Conservation (phyloP, 805 yeast genomes). For the Dipodascus albidus region DNA sequence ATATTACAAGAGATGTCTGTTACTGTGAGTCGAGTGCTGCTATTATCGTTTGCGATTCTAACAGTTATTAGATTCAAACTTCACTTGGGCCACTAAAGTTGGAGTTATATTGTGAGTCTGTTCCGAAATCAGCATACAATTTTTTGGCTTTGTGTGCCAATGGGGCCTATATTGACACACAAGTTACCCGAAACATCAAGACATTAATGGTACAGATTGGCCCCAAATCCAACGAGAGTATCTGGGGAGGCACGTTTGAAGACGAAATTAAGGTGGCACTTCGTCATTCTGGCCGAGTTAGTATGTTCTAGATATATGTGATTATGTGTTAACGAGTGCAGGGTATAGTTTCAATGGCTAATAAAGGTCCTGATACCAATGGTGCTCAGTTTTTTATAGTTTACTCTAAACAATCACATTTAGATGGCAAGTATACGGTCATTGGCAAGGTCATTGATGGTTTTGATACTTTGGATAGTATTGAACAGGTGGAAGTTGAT, state of each 20-base stretch:
- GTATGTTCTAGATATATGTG: no score
- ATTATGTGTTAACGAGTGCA: no score
- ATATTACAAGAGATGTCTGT: not conserved
- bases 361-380: constrained; percentile 28
- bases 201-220: constrained; percentile 42
- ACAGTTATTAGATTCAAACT: constrained; percentile 25
- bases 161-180: constrained; percentile 28
- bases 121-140: constrained; percentile 31
- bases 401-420: constrained; percentile 15
- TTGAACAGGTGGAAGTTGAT: constrained; percentile 22
- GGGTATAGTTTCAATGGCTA: constrained; percentile 38
- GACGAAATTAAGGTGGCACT: constrained; percentile 18
- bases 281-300: constrained; percentile 15
- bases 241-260: constrained; percentile 21
- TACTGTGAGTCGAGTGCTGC: not conserved
- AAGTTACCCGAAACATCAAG: constrained; percentile 29
- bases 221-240: constrained; percentile 21
- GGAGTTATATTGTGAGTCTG: constrained; percentile 29
- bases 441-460: constrained; percentile 18
- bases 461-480: constrained; percentile 20
- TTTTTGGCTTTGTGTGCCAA: constrained; percentile 36
- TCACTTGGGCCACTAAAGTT: constrained; percentile 30
- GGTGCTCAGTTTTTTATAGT: constrained; percentile 41
- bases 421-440: constrained; percentile 15
- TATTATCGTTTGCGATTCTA: no score